Evolutionary conservation across 805 yeast genomes (phyloP).

Genomic region (Cyberlindnera meyerae): DNA sequence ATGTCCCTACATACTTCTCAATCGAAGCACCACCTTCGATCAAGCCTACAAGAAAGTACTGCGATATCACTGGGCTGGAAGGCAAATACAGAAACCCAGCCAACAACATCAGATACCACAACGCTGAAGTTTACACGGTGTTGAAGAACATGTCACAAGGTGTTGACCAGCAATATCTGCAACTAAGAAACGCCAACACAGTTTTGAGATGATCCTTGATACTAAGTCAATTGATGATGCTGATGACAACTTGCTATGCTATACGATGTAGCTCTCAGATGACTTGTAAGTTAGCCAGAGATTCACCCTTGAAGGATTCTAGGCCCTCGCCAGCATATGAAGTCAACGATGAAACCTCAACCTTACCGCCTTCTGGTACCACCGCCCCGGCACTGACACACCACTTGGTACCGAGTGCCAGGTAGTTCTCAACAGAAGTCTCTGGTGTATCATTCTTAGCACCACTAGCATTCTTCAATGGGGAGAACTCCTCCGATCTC

Average conservation of each 20-base stretch:
- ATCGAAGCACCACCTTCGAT: slow-evolving; percentile 85
- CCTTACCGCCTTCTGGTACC: slow-evolving; percentile 39
- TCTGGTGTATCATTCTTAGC: slow-evolving; percentile 81
- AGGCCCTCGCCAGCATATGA: slow-evolving; percentile 77
- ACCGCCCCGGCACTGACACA: slow-evolving; percentile 63
- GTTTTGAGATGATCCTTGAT: slow-evolving; percentile 48
- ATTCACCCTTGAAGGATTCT: slow-evolving; percentile 46
- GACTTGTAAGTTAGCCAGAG: slow-evolving; percentile 27
- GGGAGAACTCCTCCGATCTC: slow-evolving; percentile 82
- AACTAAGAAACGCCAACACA: slow-evolving; percentile 83
- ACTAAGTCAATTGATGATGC: no score
- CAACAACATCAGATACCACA: slow-evolving; percentile 71
- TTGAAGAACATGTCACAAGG: slow-evolving; percentile 82
- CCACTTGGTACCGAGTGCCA: slow-evolving; percentile 74
- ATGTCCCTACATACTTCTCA: slow-evolving; percentile 63
- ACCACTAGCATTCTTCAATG: slow-evolving; percentile 86
- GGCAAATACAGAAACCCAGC: slow-evolving; percentile 73
- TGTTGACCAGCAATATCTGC: slow-evolving; percentile 87
- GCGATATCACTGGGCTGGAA: slow-evolving; percentile 89
- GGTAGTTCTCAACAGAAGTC: slow-evolving; percentile 63
- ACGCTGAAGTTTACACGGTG: slow-evolving; percentile 76
- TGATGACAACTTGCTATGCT: no score
- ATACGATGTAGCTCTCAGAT: slow-evolving; percentile 17
- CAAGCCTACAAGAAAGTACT: slow-evolving; percentile 74
- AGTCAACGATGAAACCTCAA: slow-evolving; percentile 74